These are phyloP conservation scores for Hansenula anomala DNA, from an alignment of 1,139 yeast genomes.

Conservation along the genomic window DNA sequence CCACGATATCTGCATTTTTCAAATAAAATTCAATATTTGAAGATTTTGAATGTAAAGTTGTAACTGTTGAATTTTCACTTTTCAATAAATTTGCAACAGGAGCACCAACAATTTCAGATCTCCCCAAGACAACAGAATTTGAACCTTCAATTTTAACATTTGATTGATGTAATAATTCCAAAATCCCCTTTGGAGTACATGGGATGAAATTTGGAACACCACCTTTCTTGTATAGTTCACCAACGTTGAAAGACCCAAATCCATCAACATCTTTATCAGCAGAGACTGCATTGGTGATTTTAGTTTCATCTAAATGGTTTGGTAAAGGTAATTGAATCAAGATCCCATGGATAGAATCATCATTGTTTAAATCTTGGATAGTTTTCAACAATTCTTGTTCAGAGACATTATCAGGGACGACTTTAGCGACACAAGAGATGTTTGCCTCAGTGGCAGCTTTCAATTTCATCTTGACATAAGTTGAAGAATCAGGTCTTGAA, in stretches of 20 bases:
- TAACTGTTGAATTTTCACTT: constrained; percentile 82
- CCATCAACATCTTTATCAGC: constrained; percentile 94
- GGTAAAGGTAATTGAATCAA: constrained; percentile 93
- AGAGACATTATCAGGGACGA: constrained; percentile 53
- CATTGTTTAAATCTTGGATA: constrained; percentile 61
- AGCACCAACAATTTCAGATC: constrained; percentile 94
- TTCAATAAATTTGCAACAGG: constrained; percentile 85
- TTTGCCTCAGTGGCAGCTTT: constrained; percentile 88
- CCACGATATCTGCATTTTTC: constrained; percentile 78
- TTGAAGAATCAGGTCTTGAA: constrained; percentile 79
- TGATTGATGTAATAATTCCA: constrained; percentile 65
- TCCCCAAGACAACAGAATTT: constrained; percentile 90
- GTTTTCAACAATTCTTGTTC: constrained; percentile 56
- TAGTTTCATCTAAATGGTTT: constrained; percentile 69
- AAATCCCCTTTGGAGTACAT: constrained; percentile 95
- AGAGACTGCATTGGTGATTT: constrained; percentile 70
- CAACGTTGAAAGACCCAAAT: constrained; percentile 84
- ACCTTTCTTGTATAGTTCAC: constrained; percentile 85
- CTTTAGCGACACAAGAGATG: constrained; percentile 64
- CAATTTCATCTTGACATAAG: constrained; percentile 93
- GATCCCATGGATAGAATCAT: constrained; percentile 75
- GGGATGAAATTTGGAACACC: constrained; percentile 87
- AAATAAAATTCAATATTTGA: constrained; percentile 56
- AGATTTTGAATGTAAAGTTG: constrained; percentile 62
- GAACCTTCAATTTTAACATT: constrained; percentile 67